Evolutionary conservation across 768 basidiomycete species (phyloP).

Genomic region (Auricularia sp.): DNA sequence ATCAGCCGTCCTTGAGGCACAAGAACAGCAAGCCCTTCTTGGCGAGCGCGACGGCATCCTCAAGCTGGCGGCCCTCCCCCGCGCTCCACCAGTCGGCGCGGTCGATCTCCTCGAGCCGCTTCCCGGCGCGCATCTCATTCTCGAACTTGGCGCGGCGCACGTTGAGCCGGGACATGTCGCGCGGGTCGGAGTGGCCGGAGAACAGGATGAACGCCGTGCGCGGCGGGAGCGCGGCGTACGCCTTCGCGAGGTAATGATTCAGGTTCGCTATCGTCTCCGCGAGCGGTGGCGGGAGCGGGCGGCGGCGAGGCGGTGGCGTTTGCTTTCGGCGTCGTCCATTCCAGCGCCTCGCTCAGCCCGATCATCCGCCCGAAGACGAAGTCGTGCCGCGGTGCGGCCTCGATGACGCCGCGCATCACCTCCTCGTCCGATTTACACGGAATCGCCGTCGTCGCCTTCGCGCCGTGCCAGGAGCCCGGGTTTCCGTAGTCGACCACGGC

Average conservation of each 20-base stretch:
- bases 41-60: constrained; percentile 69
- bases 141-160: constrained; percentile 68
- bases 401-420: constrained; percentile 57
- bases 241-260: constrained; percentile 45
- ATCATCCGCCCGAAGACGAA: constrained; percentile 81
- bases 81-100: constrained; percentile 61
- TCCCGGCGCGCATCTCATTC: constrained; percentile 34
- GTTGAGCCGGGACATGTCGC: constrained; percentile 64
- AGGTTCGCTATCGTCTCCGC: constrained; percentile 35
- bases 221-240: constrained; percentile 63
- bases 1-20: constrained; percentile 23
- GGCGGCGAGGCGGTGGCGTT: constrained; percentile 11
- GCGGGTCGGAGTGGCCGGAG: constrained; percentile 83
- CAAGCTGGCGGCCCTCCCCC: constrained; percentile 65
- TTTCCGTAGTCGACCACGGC: constrained; percentile 84
- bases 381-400: constrained; percentile 52
- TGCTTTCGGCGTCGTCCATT: constrained; percentile 63
- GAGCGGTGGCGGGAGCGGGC: neutral
- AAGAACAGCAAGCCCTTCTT: constrained; percentile 80
- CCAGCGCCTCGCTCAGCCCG: constrained; percentile 65
- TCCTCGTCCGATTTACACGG: constrained; percentile 72
- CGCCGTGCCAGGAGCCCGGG: constrained; percentile 72
- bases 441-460: constrained; percentile 68
- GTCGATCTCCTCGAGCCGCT: constrained; percentile 31
- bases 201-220: constrained; percentile 78